A percentile compares a stretch with the other conserved stretches of the same genome.
These are phyloP conservation scores for Trametopsis cervina DNA, from an alignment of 768 basidiomycete genomes.

Conservation along the genomic window DNA sequence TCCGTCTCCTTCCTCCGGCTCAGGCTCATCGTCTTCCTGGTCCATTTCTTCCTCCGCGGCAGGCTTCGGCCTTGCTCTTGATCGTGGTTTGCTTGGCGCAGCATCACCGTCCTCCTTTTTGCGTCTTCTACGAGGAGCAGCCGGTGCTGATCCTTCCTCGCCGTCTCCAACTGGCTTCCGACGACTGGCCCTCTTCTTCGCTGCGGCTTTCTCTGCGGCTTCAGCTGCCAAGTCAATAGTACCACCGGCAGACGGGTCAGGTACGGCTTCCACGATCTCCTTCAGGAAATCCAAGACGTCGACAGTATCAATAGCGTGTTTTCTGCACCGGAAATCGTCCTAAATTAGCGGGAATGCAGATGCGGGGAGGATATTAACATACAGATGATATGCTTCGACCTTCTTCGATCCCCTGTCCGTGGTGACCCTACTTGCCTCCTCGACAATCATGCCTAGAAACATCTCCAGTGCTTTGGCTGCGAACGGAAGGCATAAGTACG, in stretches of 20 bases:
- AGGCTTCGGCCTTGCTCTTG: constrained; percentile 16
- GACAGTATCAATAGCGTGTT: constrained; percentile 84
- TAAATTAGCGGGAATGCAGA: neutral
- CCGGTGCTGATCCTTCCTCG: neutral
- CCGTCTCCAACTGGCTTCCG: constrained; percentile 27
- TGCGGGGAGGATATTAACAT: constrained; percentile 28
- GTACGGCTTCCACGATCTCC: constrained; percentile 80
- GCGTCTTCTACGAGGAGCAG: constrained; percentile 21
- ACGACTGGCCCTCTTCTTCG: constrained; percentile 54
- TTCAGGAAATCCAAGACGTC: constrained; percentile 92
- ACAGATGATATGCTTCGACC: constrained; percentile 92
- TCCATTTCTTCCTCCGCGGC: constrained; percentile 28
- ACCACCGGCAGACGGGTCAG: constrained; percentile 82
- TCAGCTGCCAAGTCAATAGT: constrained; percentile 69
- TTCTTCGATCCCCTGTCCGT: constrained; percentile 74
- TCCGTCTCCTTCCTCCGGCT: constrained; percentile 26
- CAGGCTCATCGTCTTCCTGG: constrained; percentile 31
- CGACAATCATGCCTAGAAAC: constrained; percentile 79
- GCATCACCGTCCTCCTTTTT: constrained; percentile 35
- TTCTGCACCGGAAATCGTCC: constrained; percentile 40
- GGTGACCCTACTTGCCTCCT: constrained; percentile 78
- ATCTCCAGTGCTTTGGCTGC: constrained; percentile 92
- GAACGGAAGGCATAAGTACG: neutral
- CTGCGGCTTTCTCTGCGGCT: constrained; percentile 30
- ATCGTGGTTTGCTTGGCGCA: constrained; percentile 19